Evolutionary conservation across 495 filamentous ascomycete species (phyloP), one percentile per base, ranked within the genome.

Genomic region (Lentithecium fluviatile): DNA sequence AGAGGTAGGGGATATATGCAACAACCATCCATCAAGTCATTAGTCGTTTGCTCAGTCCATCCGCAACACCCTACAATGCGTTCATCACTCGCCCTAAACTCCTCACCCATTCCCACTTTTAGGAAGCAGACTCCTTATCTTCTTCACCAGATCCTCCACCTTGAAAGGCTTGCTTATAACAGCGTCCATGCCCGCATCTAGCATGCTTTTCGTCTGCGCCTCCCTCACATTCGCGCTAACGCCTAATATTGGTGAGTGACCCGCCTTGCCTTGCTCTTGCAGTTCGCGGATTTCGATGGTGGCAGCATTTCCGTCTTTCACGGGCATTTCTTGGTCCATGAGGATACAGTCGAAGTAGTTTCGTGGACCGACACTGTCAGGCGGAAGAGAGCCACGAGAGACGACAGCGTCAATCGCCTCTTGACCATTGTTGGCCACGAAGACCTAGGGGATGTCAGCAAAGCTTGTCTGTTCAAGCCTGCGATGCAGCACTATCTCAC

Each of bases 241-340:
- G 6, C 66, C 66, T 2, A 69, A 52, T 4, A 69, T 66, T 5
- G 62, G 66, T 20, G 53, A 60, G n/a, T 26, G 49, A 10, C 62
- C 59, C 1, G 52, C 59, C 17, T 48, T 49, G 21, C 49, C 66
- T 13, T 61, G n/a, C 20, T 48, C 21, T 32, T 66, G 53, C 20
- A 65, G 20, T 29, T 62, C 57, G 17, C 66, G 56, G 24, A 69
- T 65, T 17, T 58, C 66, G 6, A 26, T 24, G 0, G 66, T 65
- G 2, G 66, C 66, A 7, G 62, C 45, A 25, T 69, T 66, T 17
- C 66, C 66, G 36, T 65, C 61, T 40, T 49, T 65, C 12, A 69
- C 34, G 4, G 66, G 66, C 66, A 69, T 69, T 32, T 69, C 66
- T 56, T 69, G 66, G 36, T 69, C 66, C 66, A 69, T 69, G 0